Base-by-base conservation (phyloP, 116 monocot genomes). In the Cymodocea nodosa region DNA sequence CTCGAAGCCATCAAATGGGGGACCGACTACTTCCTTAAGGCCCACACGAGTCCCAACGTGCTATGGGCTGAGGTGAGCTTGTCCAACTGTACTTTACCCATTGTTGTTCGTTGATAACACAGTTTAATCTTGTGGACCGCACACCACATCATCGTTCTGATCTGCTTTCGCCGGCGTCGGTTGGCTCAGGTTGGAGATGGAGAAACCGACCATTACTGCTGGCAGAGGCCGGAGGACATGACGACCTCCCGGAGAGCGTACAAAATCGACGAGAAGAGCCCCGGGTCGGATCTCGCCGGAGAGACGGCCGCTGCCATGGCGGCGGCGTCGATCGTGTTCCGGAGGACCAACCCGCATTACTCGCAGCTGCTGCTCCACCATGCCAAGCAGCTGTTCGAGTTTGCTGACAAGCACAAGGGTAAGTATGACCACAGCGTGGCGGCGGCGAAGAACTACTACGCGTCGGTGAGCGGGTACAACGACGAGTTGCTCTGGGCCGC, bases 191-290 rank as follows among this genome's bases (percentile, higher is more conserved):
- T 84, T 0, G 90, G 87, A 6, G 90, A 90, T 34, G 86, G 86
- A 10, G 75, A 78, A 13, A 77, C 81, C 4, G 90, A 91, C 51
- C 90, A 91, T 60, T 82, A 82, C 76, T 91, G 91, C 48, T 91
- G 90, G 90, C 90, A 91, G 52, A 79, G 90, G 59, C 78, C 90
- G 39, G 90, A 91, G 68, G 91, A 91, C 80, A 92, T 92, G 92
- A 92, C 87, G 17, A 92, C 92, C 18, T 77, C 92, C 4, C 59
- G 91, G 52, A 65, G 63, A 15, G 84, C 91, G 0, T 87, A 79
- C 76, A 84, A 75, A 71, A 74, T 92, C 56, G 92, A 87, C 74
- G 34, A 60, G 23, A 72, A 78, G 17, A 70, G 66, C 35, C 92
- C 92, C 6, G 92, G 92, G n/a, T 92, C 92, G 4, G 92, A 92